These are phyloP conservation scores for Spizellomyces punctatus DNA, from an alignment of 192 early-diverging fungal genomes.

Conservation along the genomic window DNA sequence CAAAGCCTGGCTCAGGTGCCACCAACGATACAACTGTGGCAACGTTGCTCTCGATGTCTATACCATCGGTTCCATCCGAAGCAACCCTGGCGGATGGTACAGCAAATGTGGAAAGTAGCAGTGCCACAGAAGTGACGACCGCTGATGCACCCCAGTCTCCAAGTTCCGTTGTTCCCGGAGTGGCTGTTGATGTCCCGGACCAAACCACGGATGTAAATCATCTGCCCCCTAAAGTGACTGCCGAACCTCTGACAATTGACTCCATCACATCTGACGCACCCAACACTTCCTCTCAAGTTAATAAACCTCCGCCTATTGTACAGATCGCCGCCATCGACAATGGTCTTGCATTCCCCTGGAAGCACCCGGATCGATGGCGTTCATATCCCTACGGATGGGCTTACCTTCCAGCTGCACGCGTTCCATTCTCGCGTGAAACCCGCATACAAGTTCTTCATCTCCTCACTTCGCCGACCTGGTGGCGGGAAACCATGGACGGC, in stretches of 20 bases:
- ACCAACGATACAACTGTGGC: no score
- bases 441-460: slow-evolving; percentile 67
- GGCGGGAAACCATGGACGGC: slow-evolving; percentile 72
- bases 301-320: slow-evolving; percentile 33
- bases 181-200: neutral
- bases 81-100: no score
- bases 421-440: slow-evolving; percentile 75
- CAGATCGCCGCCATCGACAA: slow-evolving; percentile 91
- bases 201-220: neutral
- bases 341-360: slow-evolving; percentile 90
- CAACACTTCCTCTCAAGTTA: no score
- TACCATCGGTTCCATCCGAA: no score
- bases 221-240: no score
- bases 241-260: no score
- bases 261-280: no score
- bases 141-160: no score
- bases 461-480: slow-evolving; percentile 75
- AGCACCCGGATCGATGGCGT: slow-evolving; percentile 86
- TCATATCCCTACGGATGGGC: slow-evolving; percentile 94
- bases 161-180: neutral
- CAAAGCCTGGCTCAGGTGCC: no score
- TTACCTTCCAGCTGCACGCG: slow-evolving; percentile 64
- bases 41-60: no score
- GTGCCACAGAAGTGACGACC: no score
- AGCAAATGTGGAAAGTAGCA: no score